Base-by-base conservation (phyloP, 352 stramenopile species). In the Aphanomyces invadans region DNA sequence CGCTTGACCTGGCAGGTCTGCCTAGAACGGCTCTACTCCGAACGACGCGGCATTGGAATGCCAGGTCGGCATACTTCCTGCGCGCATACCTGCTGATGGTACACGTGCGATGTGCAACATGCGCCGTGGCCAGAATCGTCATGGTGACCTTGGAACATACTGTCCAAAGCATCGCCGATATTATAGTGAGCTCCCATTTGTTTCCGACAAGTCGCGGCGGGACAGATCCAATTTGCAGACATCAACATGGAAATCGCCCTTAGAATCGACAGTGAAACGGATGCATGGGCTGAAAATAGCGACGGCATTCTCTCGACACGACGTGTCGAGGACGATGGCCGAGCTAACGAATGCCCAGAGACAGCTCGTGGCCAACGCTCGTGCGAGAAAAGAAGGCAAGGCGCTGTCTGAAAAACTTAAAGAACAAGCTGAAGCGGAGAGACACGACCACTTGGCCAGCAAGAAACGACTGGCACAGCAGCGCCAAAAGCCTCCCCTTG, bases 331-430 rank as follows among this genome's bases (percentile, higher is more conserved):
- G 12, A n/a, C 25, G 49, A 67, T 67, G 60, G 33, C 36, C 2
- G 46, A 67, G 4, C 49, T 67, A 12, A 67, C 46, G 29, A 23
- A 21, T 2, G 33, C 38, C 3, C 39, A 67, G 32, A 4, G 36
- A 17, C 33, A 32, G n/a, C 39, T 67, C 21, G 60, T 46, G 21
- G 60, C 60, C 11, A 57, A 57, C 36, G 49, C 23, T 39, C 49
- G 49, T 5, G 49, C 49, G 32, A n/a, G 49, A 5, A 57, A 57
- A n/a, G 21, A 57, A 57, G 49, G 17, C 28, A 56, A 57, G 31
- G 48, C 60, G 31, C 31, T 67, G 33, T 17, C 60, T 9, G 17
- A 33, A 10, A 67, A 67, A 31, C 28, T 31, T 2, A 51, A 67
- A 21, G 48, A 57, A 23, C n/a, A 57, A 44, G 49, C 46, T 4